Conservation (phyloP, 352 stramenopile species). For the Salisapilia sapeloensis region DNA sequence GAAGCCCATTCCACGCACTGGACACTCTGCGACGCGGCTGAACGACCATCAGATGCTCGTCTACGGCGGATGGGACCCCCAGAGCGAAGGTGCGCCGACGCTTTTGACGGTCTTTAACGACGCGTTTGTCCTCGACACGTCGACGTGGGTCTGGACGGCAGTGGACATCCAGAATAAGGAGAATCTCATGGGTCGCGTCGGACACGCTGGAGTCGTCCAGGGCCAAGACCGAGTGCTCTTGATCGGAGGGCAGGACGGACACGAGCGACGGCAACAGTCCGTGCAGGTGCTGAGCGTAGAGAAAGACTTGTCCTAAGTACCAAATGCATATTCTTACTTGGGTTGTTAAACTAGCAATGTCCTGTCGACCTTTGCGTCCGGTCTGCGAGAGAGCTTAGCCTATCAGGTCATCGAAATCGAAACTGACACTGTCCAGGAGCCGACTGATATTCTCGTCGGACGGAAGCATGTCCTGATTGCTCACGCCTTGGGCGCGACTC, state of each 20-base stretch:
- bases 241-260: constrained; percentile 75
- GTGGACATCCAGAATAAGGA: constrained; percentile 10
- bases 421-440: constrained; percentile 65
- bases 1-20: constrained; percentile 65
- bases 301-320: too few relatives aligned
- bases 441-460: constrained; percentile 61
- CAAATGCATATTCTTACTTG: too few relatives aligned
- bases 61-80: constrained; percentile 89
- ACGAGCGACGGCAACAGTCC: constrained; percentile 64
- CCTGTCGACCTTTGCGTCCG: not conserved
- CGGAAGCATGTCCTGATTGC: constrained; percentile 1
- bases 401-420: constrained; percentile 68
- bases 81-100: constrained; percentile 19
- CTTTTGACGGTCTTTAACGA: constrained; percentile 72
- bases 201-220: constrained; percentile 60
- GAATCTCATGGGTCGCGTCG: constrained; percentile 42
- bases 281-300: constrained; percentile 52
- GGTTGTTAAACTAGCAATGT: too few relatives aligned
- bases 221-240: constrained; percentile 53
- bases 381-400: too few relatives aligned
- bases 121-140: constrained; percentile 81
- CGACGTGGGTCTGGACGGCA: constrained; percentile 81
- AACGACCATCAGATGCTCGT: constrained; percentile 79
- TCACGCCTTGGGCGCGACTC: too few relatives aligned
- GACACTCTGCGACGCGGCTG: constrained; percentile 80